Percentiles rank a stretch among this genome's conserved stretches.
These are phyloP conservation scores for Nakataea oryzae DNA, from an alignment of 2,329 filamentous ascomycete species.

Conservation along the genomic window DNA sequence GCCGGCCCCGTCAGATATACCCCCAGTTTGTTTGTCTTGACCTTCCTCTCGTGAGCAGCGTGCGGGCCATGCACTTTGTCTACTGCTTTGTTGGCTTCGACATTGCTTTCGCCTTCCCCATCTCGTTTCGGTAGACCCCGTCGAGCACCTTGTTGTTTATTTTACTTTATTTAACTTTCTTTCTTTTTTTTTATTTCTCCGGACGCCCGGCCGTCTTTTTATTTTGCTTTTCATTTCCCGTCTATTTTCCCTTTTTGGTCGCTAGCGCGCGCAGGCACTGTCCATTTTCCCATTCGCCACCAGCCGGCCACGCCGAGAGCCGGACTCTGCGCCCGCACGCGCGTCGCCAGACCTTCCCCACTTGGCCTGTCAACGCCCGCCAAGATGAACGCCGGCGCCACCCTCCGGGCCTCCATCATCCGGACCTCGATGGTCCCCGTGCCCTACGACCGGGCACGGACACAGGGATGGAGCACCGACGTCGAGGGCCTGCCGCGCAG, in stretches of 20 bases:
- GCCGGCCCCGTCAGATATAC: too few relatives aligned
- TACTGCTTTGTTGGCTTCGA: not conserved
- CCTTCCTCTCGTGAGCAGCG: not conserved
- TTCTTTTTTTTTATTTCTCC: not conserved
- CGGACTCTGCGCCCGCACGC: not conserved
- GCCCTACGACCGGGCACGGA: not conserved
- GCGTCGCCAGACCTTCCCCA: not conserved
- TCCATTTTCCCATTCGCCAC: not conserved
- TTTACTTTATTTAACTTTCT: too few relatives aligned
- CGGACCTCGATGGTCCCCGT: not conserved
- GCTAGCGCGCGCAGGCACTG: not conserved
- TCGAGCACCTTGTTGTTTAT: not conserved
- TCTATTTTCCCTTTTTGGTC: not conserved
- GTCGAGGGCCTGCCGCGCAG: not conserved
- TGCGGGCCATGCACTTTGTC: not conserved
- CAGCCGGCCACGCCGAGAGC: not conserved
- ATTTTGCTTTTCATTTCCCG: too few relatives aligned
- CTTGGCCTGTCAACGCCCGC: not conserved
- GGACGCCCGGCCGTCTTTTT: not conserved
- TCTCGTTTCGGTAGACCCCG: not conserved
- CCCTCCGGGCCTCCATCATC: slow-evolving; percentile 1
- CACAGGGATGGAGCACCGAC: not conserved
- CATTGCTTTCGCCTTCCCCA: not conserved
- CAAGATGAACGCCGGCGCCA: slow-evolving; percentile 2
- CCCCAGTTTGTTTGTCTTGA: too few relatives aligned